A percentile compares a stretch with the other conserved stretches of the same genome.
Evolutionary conservation across 2,329 filamentous ascomycete genomes (phyloP).

Genomic region (Penicillium digitatum): DNA sequence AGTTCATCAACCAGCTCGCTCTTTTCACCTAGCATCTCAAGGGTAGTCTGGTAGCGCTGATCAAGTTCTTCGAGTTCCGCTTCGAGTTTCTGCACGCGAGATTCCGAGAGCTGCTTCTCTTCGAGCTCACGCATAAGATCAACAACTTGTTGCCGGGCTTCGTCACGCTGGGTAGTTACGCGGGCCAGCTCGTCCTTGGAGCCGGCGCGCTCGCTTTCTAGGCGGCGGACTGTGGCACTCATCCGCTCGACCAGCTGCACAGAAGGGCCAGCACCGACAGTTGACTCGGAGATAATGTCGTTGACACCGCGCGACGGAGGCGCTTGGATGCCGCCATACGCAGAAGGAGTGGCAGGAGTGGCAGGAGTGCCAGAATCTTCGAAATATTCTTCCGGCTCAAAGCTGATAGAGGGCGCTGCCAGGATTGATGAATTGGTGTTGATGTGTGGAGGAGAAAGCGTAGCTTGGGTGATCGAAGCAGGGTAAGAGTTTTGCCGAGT

Average conservation of each 20-base stretch:
- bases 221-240: constrained; percentile 83
- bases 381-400: constrained; percentile 49
- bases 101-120: constrained; percentile 58
- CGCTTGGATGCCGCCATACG: constrained; percentile 36
- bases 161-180: constrained; percentile 80
- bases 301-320: constrained; percentile 59
- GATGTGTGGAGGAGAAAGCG: constrained; percentile 29
- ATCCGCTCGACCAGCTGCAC: constrained; percentile 95
- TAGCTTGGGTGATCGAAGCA: constrained; percentile 25
- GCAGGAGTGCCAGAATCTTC: constrained; percentile 31
- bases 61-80: constrained; percentile 65
- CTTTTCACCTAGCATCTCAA: constrained; percentile 96
- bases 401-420: constrained; percentile 39
- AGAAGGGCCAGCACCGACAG: constrained; percentile 81
- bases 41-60: constrained; percentile 77
- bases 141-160: constrained; percentile 88
- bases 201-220: constrained; percentile 88
- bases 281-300: constrained; percentile 85
- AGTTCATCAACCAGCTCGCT: constrained; percentile 92
- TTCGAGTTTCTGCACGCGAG: constrained; percentile 63
- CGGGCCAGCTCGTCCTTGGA: constrained; percentile 80
- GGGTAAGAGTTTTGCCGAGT: constrained; percentile 48
- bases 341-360: constrained; percentile 39
- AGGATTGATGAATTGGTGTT: constrained; percentile 23
- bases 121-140: constrained; percentile 83